Conservation (phyloP, 768 basidiomycete species). For the Floccularia luteovirens region DNA sequence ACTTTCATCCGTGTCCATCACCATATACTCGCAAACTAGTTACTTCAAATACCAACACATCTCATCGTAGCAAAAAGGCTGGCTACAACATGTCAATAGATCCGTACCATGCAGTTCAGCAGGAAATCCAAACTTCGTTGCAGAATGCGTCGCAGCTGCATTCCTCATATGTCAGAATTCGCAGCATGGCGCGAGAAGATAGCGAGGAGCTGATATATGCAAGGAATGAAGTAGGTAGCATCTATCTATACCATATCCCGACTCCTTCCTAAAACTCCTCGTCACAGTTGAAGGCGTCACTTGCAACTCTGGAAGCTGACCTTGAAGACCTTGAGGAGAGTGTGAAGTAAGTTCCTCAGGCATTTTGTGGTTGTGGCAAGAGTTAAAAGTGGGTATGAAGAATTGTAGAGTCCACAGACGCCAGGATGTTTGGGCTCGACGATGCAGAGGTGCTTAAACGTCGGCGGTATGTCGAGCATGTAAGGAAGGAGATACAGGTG, state of each 20-base stretch:
- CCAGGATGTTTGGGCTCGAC: slow-evolving; percentile 77
- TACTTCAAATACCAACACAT: too few relatives aligned
- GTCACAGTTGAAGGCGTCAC: slow-evolving; percentile 63
- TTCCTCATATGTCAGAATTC: slow-evolving; percentile 73
- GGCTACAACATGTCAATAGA: slow-evolving; percentile 56
- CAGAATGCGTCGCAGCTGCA: slow-evolving; percentile 64
- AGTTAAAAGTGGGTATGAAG: slow-evolving; percentile 29
- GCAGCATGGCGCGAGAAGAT: slow-evolving; percentile 62
- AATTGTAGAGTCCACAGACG: slow-evolving; percentile 82
- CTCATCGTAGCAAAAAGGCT: too few relatives aligned
- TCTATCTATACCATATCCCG: background rate
- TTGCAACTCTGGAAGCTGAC: slow-evolving; percentile 78
- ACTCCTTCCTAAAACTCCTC: background rate
- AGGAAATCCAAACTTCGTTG: slow-evolving; percentile 72
- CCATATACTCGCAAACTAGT: too few relatives aligned
- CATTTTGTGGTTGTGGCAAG: background rate
- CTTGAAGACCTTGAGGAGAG: slow-evolving; percentile 92
- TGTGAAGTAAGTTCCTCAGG: slow-evolving; percentile 55
- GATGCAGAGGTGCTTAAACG: slow-evolving; percentile 71
- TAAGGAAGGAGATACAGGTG: slow-evolving; percentile 77
- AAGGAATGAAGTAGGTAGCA: slow-evolving; percentile 54
- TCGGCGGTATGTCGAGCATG: slow-evolving; percentile 67
- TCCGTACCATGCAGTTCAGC: slow-evolving; percentile 83
- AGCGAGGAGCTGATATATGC: slow-evolving; percentile 81
- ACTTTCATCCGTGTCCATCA: too few relatives aligned